Percentiles rank a stretch among this genome's conserved stretches.
Conservation (phyloP, 805 yeast genomes). For the Lachancea sp. region DNA sequence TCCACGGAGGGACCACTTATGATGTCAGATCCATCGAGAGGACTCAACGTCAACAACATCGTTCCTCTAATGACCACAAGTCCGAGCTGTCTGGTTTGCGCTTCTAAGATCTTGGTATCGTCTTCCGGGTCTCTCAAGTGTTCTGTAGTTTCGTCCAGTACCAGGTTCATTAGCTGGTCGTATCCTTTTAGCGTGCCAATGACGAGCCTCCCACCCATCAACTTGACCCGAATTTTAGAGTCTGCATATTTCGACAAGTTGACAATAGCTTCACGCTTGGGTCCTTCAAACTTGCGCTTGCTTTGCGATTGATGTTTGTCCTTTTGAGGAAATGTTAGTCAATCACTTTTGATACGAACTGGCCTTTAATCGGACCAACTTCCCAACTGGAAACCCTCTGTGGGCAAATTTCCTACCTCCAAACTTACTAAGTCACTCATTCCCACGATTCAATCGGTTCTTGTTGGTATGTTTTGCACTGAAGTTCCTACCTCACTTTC, state of each 20-base stretch:
- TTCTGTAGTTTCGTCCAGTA: slow-evolving; percentile 66
- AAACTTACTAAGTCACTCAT: not conserved
- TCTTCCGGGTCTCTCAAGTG: slow-evolving; percentile 54
- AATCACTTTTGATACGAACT: not conserved
- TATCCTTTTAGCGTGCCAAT: slow-evolving; percentile 76
- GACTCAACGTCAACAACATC: slow-evolving; percentile 43
- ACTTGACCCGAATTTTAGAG: slow-evolving; percentile 63
- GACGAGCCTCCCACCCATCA: slow-evolving; percentile 83
- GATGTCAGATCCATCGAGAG: slow-evolving; percentile 30
- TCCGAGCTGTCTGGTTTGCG: slow-evolving; percentile 62
- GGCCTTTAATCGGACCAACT: not conserved
- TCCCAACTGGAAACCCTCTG: not conserved
- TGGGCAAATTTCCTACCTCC: not conserved
- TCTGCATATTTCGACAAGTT: slow-evolving; percentile 75
- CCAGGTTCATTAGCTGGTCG: slow-evolving; percentile 75
- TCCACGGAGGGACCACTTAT: slow-evolving; percentile 12
- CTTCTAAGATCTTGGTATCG: slow-evolving; percentile 42
- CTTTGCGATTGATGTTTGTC: slow-evolving; percentile 19
- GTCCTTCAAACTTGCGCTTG: slow-evolving; percentile 52
- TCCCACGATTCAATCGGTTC: not conserved
- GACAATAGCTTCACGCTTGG: slow-evolving; percentile 84
- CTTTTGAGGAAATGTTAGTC: not conserved
- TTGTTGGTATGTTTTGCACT: not conserved
- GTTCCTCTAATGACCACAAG: slow-evolving; percentile 85
- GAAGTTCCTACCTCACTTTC: not conserved